These are phyloP conservation scores for Lachnellula willkommii DNA, from an alignment of 2,329 filamentous ascomycete genomes.

Conservation along the genomic window DNA sequence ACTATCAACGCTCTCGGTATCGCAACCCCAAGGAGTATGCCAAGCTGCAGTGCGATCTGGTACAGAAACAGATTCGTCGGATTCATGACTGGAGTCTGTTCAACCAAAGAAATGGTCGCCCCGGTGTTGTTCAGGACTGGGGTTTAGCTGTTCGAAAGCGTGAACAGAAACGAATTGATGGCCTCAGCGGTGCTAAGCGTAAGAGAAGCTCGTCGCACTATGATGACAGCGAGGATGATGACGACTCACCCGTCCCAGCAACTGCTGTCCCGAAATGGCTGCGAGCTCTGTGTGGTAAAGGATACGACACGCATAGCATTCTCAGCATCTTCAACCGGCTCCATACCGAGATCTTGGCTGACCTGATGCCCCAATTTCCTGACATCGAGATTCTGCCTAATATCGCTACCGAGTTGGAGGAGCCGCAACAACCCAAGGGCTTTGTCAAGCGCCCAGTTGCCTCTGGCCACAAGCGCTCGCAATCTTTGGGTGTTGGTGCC, in stretches of 20 bases:
- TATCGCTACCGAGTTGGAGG: constrained; percentile 24
- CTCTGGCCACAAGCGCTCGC: constrained; percentile 28
- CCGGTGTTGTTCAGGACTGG: constrained; percentile 53
- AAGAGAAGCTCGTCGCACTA: constrained; percentile 24
- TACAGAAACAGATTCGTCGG: constrained; percentile 56
- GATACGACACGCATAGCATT: constrained; percentile 32
- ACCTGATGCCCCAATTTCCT: constrained; percentile 33
- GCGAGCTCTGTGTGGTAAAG: constrained; percentile 27
- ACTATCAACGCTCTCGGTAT: constrained; percentile 73
- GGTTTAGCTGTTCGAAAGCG: constrained; percentile 59
- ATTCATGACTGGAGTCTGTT: constrained; percentile 58
- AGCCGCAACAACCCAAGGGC: constrained; percentile 28
- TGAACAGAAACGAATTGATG: constrained; percentile 53
- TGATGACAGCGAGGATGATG: constrained; percentile 25
- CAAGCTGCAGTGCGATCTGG: constrained; percentile 57
- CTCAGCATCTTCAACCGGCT: constrained; percentile 34
- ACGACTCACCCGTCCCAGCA: constrained; percentile 20
- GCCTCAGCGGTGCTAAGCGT: constrained; percentile 26
- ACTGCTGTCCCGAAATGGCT: constrained; percentile 33
- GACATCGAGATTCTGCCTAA: constrained; percentile 38
- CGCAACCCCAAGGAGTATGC: constrained; percentile 58
- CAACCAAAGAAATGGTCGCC: constrained; percentile 36
- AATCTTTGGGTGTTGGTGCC: constrained; percentile 26
- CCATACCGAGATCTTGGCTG: constrained; percentile 32
- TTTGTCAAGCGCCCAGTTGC: constrained; percentile 21